These are phyloP conservation scores for Cerrena zonata DNA, from an alignment of 1,284 basidiomycete genomes.

Conservation along the genomic window DNA sequence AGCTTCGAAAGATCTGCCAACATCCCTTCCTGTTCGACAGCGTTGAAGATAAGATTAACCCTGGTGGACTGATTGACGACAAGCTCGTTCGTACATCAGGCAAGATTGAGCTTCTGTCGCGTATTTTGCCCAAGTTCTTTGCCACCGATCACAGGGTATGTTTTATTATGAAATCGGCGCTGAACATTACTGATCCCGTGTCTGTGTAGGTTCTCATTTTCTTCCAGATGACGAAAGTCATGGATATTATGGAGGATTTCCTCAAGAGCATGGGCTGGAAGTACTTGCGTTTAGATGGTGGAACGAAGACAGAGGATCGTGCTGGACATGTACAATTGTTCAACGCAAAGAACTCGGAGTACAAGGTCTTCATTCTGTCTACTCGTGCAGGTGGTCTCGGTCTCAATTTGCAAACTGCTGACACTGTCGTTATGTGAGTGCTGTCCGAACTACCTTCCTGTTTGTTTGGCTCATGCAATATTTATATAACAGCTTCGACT, in stretches of 20 bases:
- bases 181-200: background rate
- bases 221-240: slow-evolving; percentile 99
- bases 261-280: slow-evolving; percentile 86
- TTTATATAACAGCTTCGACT: slow-evolving; percentile 32
- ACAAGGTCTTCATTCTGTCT: slow-evolving; percentile 92
- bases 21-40: slow-evolving; percentile 95
- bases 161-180: slow-evolving; percentile 4
- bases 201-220: slow-evolving; percentile 82
- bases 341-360: slow-evolving; percentile 87
- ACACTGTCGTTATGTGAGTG: slow-evolving; percentile 97
- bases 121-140: slow-evolving; percentile 94
- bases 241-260: slow-evolving; percentile 99
- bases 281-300: slow-evolving; percentile 93
- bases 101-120: slow-evolving; percentile 92
- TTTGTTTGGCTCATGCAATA: slow-evolving; percentile 10
- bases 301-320: slow-evolving; percentile 97
- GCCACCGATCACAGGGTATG: slow-evolving; percentile 83
- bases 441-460: too few relatives aligned
- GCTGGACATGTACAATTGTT: slow-evolving; percentile 85
- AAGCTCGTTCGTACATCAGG: slow-evolving; percentile 85
- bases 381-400: slow-evolving; percentile 97
- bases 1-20: slow-evolving; percentile 97
- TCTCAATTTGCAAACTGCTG: slow-evolving; percentile 95
- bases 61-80: slow-evolving; percentile 76
- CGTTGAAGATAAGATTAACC: slow-evolving; percentile 89